Conservation (phyloP, 257 asterid genomes). For the Orobanche coerulescens region DNA sequence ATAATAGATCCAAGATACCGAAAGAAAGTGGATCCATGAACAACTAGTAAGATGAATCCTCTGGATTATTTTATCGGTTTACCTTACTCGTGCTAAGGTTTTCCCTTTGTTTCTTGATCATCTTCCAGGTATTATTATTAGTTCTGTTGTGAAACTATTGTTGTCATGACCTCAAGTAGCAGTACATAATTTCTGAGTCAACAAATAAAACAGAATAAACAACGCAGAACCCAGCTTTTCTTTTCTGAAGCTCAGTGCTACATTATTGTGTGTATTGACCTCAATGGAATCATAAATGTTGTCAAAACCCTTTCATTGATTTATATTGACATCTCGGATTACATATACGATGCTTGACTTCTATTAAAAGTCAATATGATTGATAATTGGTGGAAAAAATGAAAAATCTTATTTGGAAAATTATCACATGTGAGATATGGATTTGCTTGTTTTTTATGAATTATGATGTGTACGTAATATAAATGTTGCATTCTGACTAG, state of each 20-base stretch:
- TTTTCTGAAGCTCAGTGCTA: neutral
- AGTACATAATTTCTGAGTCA: slow-evolving; percentile 5
- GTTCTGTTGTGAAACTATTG: neutral
- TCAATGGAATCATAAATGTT: neutral
- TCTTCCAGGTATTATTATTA: neutral
- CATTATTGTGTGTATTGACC: slow-evolving; percentile 16
- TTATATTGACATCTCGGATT: neutral
- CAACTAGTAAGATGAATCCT: slow-evolving; percentile 8
- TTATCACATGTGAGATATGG: neutral
- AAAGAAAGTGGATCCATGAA: no score
- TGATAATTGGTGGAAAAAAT: neutral
- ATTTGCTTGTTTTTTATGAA: slow-evolving; percentile 3
- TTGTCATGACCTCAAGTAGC: slow-evolving; percentile 13
- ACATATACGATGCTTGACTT: neutral
- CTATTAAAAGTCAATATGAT: slow-evolving; percentile 1
- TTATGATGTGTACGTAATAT: neutral
- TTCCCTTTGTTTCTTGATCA: slow-evolving; percentile 5
- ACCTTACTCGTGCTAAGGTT: slow-evolving; percentile 5
- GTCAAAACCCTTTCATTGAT: neutral
- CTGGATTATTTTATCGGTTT: neutral
- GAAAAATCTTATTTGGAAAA: neutral
- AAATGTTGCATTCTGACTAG: neutral
- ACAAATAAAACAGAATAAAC: neutral
- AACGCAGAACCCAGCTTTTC: neutral
- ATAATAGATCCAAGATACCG: no score